phyloP scores from a whole-genome alignment of 257 asterid genomes.

The Solanum gandarillasii region DNA sequence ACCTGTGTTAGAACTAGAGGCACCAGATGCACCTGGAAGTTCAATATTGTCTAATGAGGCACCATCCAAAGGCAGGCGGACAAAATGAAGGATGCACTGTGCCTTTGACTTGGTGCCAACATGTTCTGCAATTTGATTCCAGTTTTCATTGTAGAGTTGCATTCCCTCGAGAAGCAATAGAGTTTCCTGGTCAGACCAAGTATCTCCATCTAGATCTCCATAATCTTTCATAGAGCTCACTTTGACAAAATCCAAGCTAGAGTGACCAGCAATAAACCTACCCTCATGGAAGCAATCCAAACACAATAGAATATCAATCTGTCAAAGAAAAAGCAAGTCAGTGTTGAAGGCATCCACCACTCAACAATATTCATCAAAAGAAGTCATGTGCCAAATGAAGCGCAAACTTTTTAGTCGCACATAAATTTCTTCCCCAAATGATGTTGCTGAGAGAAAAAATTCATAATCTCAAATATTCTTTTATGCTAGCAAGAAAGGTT shows the following conservation, averaged over 20 bases:
- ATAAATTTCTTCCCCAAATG: not conserved
- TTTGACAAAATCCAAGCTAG: conserved; percentile 80
- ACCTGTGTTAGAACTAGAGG: conserved; percentile 20
- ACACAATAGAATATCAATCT: conserved; percentile 75
- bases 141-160: conserved; percentile 69
- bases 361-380: not conserved
- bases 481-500: not conserved
- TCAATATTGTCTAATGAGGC: conserved; percentile 18
- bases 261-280: conserved; percentile 79
- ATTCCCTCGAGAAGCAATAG: conserved; percentile 81
- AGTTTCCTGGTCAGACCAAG: conserved; percentile 92
- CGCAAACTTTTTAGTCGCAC: not conserved
- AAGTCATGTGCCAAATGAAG: not conserved
- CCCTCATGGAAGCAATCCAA: conserved; percentile 88
- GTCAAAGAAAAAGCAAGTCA: conserved; percentile 23
- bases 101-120: conserved; percentile 95
- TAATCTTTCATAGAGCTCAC: conserved; percentile 51
- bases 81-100: conserved; percentile 84
- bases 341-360: conserved; percentile 6
- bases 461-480: not conserved
- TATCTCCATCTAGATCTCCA: conserved; percentile 67
- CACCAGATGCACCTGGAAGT: conserved; percentile 39
- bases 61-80: conserved; percentile 45
- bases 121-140: conserved; percentile 83
- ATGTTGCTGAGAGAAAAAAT: not conserved